phyloP scores from a whole-genome alignment of 179 eudicot species.

The Nepenthes alata region DNA sequence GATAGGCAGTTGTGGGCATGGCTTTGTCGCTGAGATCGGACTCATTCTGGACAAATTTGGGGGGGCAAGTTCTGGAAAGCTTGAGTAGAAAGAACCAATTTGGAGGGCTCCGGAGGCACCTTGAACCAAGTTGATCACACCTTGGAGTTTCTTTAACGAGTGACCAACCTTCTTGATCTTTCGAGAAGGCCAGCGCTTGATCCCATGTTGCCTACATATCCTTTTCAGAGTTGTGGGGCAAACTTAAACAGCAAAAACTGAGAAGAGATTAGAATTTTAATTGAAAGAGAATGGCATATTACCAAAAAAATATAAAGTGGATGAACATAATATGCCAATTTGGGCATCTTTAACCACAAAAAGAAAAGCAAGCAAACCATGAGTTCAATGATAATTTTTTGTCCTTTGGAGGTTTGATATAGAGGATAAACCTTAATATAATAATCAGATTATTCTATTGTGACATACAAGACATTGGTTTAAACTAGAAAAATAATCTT shows the following conservation, averaged over 20 bases:
- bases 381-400: too few species aligned
- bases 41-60: conserved; percentile 39
- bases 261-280: neutral
- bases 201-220: conserved; percentile 87
- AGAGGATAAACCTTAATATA: too few species aligned
- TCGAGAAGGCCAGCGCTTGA: conserved; percentile 90
- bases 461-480: too few species aligned
- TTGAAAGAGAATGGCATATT: neutral
- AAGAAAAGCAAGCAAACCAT: too few species aligned
- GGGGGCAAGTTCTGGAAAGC: conserved; percentile 69
- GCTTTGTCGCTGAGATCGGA: conserved; percentile 32
- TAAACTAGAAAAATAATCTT: too few species aligned
- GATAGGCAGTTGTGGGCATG: conserved; percentile 19
- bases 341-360: too few species aligned
- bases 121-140: conserved; percentile 77
- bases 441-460: too few species aligned
- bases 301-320: neutral
- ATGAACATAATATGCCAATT: neutral
- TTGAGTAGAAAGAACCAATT: conserved; percentile 69
- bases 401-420: too few species aligned
- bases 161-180: conserved; percentile 89
- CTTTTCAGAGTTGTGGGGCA: conserved; percentile 97
- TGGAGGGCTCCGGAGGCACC: conserved; percentile 71
- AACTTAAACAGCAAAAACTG: conserved; percentile 33
- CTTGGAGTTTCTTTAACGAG: conserved; percentile 72